A percentile compares a stretch with the other conserved stretches of the same genome.
Evolutionary conservation across 2,329 filamentous ascomycete species (phyloP).

Genomic region (Pleoardoris graminearum): DNA sequence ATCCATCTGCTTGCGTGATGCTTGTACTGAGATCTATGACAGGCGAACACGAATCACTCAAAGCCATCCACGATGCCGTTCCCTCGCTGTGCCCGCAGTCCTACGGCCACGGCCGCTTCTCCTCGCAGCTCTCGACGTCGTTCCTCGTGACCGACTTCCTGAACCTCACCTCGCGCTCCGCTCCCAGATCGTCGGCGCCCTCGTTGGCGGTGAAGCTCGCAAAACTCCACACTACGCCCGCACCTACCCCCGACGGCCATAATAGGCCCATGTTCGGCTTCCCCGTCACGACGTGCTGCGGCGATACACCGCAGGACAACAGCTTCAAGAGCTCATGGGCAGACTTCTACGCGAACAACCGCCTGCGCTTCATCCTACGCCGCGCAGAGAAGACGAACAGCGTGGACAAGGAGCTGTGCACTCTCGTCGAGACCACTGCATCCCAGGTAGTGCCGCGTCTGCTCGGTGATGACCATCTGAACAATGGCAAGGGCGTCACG

Average conservation of each 20-base stretch:
- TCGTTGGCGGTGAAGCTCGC: conserved; percentile 77
- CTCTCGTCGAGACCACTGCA: conserved; percentile 67
- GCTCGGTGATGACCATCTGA: conserved; percentile 69
- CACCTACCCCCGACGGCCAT: conserved; percentile 64
- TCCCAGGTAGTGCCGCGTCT: conserved; percentile 71
- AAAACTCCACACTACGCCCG: conserved; percentile 74
- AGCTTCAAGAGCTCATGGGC: conserved; percentile 73
- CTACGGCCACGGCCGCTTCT: conserved; percentile 69
- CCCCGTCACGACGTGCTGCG: conserved; percentile 82
- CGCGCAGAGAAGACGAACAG: conserved; percentile 66
- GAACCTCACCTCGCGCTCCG: conserved; percentile 51
- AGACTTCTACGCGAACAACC: conserved; percentile 79
- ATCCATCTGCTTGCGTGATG: neutral
- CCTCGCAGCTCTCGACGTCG: conserved; percentile 51
- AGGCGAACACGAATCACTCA: conserved; percentile 83
- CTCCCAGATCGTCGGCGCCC: conserved; percentile 33
- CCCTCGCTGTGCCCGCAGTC: conserved; percentile 76
- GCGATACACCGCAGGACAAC: conserved; percentile 82
- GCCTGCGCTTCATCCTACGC: conserved; percentile 67
- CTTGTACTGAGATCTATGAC: conserved; percentile 19
- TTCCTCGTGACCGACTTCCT: conserved; percentile 79
- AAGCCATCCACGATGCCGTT: conserved; percentile 73
- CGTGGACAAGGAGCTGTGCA: conserved; percentile 62
- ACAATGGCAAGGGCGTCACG: conserved; percentile 61
- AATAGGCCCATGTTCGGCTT: conserved; percentile 75